Evolutionary conservation across 106 monocot genomes (phyloP).

Genomic region (Hemerocallis citrina): DNA sequence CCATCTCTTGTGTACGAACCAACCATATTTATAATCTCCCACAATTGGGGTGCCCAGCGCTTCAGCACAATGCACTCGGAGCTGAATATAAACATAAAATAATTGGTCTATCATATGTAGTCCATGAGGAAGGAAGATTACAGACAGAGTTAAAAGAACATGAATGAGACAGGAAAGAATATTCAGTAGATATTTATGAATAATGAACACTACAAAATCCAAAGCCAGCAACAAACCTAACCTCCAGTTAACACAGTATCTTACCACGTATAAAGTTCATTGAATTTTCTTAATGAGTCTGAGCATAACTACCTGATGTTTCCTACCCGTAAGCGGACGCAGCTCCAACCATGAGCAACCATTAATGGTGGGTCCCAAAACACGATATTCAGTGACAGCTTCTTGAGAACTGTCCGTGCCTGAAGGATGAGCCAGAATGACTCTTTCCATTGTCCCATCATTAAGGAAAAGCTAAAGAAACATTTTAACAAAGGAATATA

Average conservation of each 20-base stretch:
- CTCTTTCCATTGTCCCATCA: slow-evolving; percentile 65
- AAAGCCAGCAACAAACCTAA: too few species aligned
- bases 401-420: slow-evolving; percentile 79
- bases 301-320: slow-evolving; percentile 79
- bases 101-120: too few species aligned
- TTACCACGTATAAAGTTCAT: too few species aligned
- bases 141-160: too few species aligned
- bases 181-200: too few species aligned
- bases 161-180: too few species aligned
- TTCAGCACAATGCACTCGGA: slow-evolving; percentile 91
- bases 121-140: too few species aligned
- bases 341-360: slow-evolving; percentile 94
- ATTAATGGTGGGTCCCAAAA: slow-evolving; percentile 85
- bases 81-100: slow-evolving; percentile 27
- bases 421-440: slow-evolving; percentile 78
- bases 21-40: slow-evolving; percentile 92
- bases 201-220: too few species aligned
- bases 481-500: too few species aligned
- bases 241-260: too few species aligned
- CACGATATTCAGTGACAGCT: slow-evolving; percentile 82
- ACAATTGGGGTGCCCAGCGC: slow-evolving; percentile 92
- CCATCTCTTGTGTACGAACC: slow-evolving; percentile 81
- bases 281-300: too few species aligned
- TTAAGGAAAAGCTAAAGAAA: slow-evolving; percentile 85
- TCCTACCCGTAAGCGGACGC: slow-evolving; percentile 67